phyloP scores from a whole-genome alignment of 2,329 filamentous ascomycete genomes.

The Colletotrichum sp. region DNA sequence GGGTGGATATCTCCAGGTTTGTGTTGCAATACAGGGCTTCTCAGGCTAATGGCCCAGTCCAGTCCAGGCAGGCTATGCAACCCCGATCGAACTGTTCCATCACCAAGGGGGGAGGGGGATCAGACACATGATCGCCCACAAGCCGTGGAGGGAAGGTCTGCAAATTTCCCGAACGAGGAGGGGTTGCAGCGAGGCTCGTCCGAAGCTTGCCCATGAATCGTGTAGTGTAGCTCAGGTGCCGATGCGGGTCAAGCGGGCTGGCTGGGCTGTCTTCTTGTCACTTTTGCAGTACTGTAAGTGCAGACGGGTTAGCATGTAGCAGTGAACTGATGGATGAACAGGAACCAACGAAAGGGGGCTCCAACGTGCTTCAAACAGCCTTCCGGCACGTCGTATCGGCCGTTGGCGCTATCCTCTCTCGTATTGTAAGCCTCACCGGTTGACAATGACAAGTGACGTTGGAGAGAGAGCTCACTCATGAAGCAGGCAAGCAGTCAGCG shows the following conservation, averaged over 20 bases:
- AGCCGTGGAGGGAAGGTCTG: slow-evolving; percentile 6
- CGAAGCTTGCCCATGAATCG: neutral
- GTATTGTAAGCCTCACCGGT: neutral
- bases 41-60: neutral
- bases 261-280: neutral
- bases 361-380: neutral
- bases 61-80: neutral
- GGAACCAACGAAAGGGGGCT: neutral
- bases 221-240: neutral
- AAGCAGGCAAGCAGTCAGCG: neutral
- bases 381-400: neutral
- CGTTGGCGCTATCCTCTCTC: neutral
- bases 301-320: neutral
- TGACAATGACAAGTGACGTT: neutral
- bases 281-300: no score
- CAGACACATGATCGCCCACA: slow-evolving; percentile 16
- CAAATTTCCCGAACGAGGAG: slow-evolving; percentile 17
- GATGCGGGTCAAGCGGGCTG: slow-evolving; percentile 4
- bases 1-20: neutral
- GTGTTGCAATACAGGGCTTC: neutral
- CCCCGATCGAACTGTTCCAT: slow-evolving; percentile 5
- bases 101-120: neutral
- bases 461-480: neutral
- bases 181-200: neutral
- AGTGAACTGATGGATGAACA: neutral